These are phyloP conservation scores for Hondaea fermentalgiana DNA, from an alignment of 108 stramenopile genomes.

Conservation along the genomic window DNA sequence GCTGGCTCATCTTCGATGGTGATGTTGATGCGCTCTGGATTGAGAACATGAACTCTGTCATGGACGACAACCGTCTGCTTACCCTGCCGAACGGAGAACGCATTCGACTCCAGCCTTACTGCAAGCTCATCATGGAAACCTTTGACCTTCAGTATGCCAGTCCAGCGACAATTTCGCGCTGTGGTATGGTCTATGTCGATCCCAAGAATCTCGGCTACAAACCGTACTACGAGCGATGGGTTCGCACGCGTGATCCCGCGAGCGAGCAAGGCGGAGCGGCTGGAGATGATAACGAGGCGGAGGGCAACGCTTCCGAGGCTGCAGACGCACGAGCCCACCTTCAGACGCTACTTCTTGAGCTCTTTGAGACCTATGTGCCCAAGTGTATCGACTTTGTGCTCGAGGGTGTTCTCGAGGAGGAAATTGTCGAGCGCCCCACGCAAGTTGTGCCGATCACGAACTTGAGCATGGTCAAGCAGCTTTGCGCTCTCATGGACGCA, in stretches of 20 bases:
- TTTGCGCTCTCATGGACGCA: conserved; percentile 49
- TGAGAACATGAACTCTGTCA: conserved; percentile 68
- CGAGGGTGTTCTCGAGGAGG: conserved; percentile 51
- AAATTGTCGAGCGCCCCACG: conserved; percentile 42
- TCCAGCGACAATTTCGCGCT: conserved; percentile 63
- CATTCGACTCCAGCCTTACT: conserved; percentile 62
- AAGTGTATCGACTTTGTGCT: conserved; percentile 54
- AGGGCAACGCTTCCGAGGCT: background rate
- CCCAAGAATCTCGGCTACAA: conserved; percentile 59
- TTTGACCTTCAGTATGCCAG: conserved; percentile 65
- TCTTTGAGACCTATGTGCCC: conserved; percentile 54
- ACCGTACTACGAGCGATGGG: conserved; percentile 34
- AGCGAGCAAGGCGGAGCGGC: background rate
- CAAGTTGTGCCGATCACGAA: conserved; percentile 54
- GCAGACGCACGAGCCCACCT: background rate
- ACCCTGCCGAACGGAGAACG: conserved; percentile 68
- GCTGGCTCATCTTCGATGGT: conserved; percentile 64
- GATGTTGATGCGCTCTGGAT: conserved; percentile 67
- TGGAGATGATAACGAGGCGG: conserved; percentile 5
- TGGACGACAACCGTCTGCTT: conserved; percentile 58
- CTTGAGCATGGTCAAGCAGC: conserved; percentile 59
- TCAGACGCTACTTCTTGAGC: conserved; percentile 32
- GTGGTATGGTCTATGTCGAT: conserved; percentile 68
- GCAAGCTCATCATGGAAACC: conserved; percentile 60
- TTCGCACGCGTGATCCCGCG: background rate